Evolutionary conservation across 1,139 yeast species (phyloP), one percentile per base, ranked within the genome.

Genomic region (Kodamaea sp.): DNA sequence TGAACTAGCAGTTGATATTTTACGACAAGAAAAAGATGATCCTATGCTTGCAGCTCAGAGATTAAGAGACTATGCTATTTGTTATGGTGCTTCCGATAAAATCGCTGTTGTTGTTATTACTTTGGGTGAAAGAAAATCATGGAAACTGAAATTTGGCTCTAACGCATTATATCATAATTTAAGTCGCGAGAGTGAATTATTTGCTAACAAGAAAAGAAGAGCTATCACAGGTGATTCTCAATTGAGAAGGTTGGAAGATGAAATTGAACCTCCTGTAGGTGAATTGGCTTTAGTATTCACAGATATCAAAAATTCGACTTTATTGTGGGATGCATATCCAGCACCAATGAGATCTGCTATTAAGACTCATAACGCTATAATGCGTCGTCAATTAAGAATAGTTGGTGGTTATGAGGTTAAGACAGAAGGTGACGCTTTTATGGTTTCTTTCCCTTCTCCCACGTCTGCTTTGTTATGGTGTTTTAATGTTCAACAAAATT

Each of bases 361-460:
- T 56, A 88, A 89, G 62, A 84, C 86, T 7, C 99, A 92, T 62
- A 94, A 92, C 58, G 79, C 86, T 22, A 79, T 92, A 27, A 92
- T 94, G 98, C 79, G 99, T 57, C 79, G 98, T 37, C 95, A 88
- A 53, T 67, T 92, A 48, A 78, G 97, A 49, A 83, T 90, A 36
- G 88, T 87, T 53, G 97, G 97, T 31, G 98, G 98, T 2, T 92
- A 92, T 57, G 99, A 92, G 62, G 98, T 92, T 27, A 92, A 92
- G 61, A 94, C 97, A 1, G 99, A 94, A 79, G 99, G 99, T 55
- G 99, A 92, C 68, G 96, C 98, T 0, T 92, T 92, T 53, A 90
- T 92, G 87, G 97, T 92, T n/a, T 87, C 97, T 6, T 92, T 92
- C 62, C 96, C 97, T 1, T 84, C 96, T 0, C 94, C 96, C 0